Conservation (phyloP, 441 rosid species). For the Euphorbia schlechtendalii region DNA sequence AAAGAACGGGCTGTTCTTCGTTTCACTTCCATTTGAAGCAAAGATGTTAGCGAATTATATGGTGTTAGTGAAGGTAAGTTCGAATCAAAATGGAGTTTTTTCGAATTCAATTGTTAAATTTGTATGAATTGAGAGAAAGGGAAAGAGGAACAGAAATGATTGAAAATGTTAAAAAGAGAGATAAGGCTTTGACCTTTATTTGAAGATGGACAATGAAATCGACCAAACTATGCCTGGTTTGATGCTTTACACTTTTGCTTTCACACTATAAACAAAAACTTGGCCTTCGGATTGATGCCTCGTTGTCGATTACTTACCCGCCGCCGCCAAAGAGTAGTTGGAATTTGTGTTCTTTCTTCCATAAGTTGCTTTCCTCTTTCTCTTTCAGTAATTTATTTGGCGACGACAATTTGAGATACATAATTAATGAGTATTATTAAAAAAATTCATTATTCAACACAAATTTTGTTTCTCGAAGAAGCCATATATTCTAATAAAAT, state of each 20-base stretch:
- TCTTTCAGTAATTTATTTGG: no score
- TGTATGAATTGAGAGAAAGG: not conserved
- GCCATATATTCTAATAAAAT: no score
- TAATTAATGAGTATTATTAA: no score
- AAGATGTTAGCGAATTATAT: not conserved
- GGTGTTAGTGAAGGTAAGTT: not conserved
- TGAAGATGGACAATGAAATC: not conserved
- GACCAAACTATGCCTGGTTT: not conserved
- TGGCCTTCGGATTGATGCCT: not conserved
- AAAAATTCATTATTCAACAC: no score
- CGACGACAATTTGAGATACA: no score
- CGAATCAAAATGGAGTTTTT: not conserved
- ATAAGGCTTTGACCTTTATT: not conserved
- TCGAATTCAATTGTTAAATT: not conserved
- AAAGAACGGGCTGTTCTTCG: constrained; percentile 53
- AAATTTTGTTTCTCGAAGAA: no score
- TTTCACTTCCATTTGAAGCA: constrained; percentile 53
- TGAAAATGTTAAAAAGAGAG: not conserved
- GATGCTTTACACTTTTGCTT: no score
- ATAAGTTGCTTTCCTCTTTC: no score
- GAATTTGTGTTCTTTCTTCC: not conserved
- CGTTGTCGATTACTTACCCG: no score
- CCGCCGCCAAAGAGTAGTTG: not conserved
- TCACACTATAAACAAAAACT: not conserved
- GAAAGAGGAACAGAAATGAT: not conserved